Base-by-base conservation (phyloP, 495 filamentous ascomycete species). In the Thermochaetoides thermophila region DNA sequence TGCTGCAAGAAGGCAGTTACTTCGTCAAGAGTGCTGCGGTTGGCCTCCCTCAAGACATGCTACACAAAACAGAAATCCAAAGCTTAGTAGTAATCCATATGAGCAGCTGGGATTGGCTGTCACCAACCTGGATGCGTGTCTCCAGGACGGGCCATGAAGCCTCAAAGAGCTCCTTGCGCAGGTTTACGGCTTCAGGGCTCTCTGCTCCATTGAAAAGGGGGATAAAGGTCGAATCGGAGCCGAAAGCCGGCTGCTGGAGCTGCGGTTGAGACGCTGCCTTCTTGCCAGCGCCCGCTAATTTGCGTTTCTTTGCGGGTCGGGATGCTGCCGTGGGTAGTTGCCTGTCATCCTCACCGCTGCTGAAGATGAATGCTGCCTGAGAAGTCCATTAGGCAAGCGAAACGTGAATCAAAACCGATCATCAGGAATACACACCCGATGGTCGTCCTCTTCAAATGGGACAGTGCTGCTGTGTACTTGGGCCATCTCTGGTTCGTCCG, bases 1-100 rank as follows among this genome's bases (percentile, higher is more conserved):
- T 55, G 53, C 7, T 87, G 55, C 48, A 92, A 91, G n/a, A 92
- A 94, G 7, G 61, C 59, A 5, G 66, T 57, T 24, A 94, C 75
- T 12, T 78, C 59, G 20, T 66, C 57, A 12, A 80, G 49, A 1
- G 74, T 80, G 21, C 58, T 59, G 24, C 61, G 49, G 42, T 81
- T 81, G 10, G 72, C 66, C 27, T 76, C 68, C 32, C 69, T 58
- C 2, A 91, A 59, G 29, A 84, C 71, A 11, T 45, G 39, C 53
- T 52, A 51, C 76, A 5, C 27, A 16, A 18, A 21, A 23, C 5
- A 14, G 11, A 32, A 17, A 20, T 0, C 19, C 20, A n/a, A 22
- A 16, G 6, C 5, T 17, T 18, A 29, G 5, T n/a, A n/a, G n/a
- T n/a, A n/a, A n/a, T n/a, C n/a, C n/a, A n/a, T n/a, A n/a, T n/a